Conservation (phyloP, 176 grass and related monocot genomes). For the barley (Hordeum vulgare) region MorexV3_pseudomolecules_assembly NC_058523.1:134721239-134721738, state of each 20-base stretch:
- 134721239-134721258: neutral
- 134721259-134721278: neutral
- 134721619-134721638: conserved; percentile 89
- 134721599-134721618: conserved; percentile 97
- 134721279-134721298: neutral
- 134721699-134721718: conserved; percentile 87
- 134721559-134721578: conserved; percentile 11
- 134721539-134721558: neutral
- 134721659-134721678: conserved; percentile 97
- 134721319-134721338: neutral
- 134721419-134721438: neutral
- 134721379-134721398: neutral
- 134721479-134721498: neutral
- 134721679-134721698: conserved; percentile 97
- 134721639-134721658: conserved; percentile 94
- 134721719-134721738: conserved; percentile 97
- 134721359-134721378: neutral
- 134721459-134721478: neutral
- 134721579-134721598: conserved; percentile 50
- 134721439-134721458: neutral
- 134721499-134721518: neutral
- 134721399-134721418: neutral
- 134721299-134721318: neutral
- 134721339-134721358: neutral
- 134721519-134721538: neutral